These are phyloP conservation scores for Globisporangium alternatum DNA, from an alignment of 352 stramenopile genomes.

Conservation along the genomic window DNA sequence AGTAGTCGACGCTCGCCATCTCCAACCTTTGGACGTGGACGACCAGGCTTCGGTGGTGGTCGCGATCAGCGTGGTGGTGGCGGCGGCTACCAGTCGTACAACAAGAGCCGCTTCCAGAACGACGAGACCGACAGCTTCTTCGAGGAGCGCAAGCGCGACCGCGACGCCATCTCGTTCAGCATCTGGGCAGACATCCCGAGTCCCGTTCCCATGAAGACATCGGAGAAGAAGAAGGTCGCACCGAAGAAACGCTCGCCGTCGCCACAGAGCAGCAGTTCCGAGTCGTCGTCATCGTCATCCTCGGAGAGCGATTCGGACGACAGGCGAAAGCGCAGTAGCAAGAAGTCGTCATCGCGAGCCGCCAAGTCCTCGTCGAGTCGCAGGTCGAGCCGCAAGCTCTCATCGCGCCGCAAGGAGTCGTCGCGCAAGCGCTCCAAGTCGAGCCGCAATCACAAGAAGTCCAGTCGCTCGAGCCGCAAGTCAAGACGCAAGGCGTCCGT, in stretches of 20 bases:
- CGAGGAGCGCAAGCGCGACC: conserved; percentile 64
- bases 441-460: conserved; percentile 19
- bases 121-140: conserved; percentile 67
- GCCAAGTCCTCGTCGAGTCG: conserved; percentile 26
- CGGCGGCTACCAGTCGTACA: conserved; percentile 12
- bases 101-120: conserved; percentile 29
- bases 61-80: conserved; percentile 8
- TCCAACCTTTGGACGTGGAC: conserved; percentile 14
- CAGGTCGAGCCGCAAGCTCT: conserved; percentile 24
- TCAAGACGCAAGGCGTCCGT: conserved; percentile 12
- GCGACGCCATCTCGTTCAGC: conserved; percentile 56
- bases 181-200: conserved; percentile 79
- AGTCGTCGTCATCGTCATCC: conserved; percentile 18
- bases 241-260: conserved; percentile 31
- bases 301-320: conserved; percentile 29
- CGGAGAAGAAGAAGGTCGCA: conserved; percentile 42
- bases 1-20: conserved; percentile 2
- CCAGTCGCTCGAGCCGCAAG: conserved; percentile 17
- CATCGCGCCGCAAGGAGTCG: conserved; percentile 21
- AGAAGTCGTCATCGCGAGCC: conserved; percentile 4
- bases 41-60: conserved; percentile 13
- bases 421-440: conserved; percentile 24
- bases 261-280: conserved; percentile 31
- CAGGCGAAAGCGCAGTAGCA: conserved; percentile 27
- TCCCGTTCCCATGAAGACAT: conserved; percentile 47